A percentile compares a stretch with the other conserved stretches of the same genome.
Conservation (phyloP, 257 asterid species). For the Solanum rostratum region DNA sequence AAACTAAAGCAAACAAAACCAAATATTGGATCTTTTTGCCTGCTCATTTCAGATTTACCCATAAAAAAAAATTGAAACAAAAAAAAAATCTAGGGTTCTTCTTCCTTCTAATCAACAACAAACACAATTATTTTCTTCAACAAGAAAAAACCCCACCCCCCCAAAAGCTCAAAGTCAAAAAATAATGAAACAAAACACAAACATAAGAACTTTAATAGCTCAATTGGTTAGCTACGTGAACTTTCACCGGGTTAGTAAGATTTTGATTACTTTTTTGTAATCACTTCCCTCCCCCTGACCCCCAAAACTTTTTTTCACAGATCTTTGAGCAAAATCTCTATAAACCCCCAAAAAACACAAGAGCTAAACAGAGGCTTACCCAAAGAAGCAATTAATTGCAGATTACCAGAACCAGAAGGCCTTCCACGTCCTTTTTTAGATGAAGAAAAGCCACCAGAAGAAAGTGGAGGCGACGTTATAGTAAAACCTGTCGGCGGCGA, state of each 20-base stretch:
- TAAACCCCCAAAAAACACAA: neutral
- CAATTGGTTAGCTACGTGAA: neutral
- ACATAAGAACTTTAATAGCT: neutral
- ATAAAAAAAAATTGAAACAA: neutral
- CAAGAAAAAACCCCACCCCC: too few relatives aligned
- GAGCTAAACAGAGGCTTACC: slow-evolving; percentile 28
- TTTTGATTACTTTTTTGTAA: neutral
- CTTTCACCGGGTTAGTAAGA: too few relatives aligned
- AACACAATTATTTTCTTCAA: neutral
- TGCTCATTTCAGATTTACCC: neutral
- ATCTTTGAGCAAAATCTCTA: neutral
- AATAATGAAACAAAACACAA: neutral
- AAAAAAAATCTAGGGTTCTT: neutral
- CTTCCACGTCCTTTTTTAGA: slow-evolving; percentile 58
- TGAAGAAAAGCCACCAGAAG: slow-evolving; percentile 28
- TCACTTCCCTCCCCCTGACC: neutral
- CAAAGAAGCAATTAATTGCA: slow-evolving; percentile 52
- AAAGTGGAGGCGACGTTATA: slow-evolving; percentile 40
- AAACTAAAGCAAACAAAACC: neutral
- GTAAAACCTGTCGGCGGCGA: slow-evolving; percentile 44
- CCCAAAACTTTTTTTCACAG: neutral
- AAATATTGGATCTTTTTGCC: neutral
- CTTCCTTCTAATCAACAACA: neutral
- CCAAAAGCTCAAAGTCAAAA: neutral
- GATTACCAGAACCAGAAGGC: slow-evolving; percentile 25